These are phyloP conservation scores for Blastocystis hominis DNA, from an alignment of 352 stramenopile species.

Conservation along the genomic window DNA sequence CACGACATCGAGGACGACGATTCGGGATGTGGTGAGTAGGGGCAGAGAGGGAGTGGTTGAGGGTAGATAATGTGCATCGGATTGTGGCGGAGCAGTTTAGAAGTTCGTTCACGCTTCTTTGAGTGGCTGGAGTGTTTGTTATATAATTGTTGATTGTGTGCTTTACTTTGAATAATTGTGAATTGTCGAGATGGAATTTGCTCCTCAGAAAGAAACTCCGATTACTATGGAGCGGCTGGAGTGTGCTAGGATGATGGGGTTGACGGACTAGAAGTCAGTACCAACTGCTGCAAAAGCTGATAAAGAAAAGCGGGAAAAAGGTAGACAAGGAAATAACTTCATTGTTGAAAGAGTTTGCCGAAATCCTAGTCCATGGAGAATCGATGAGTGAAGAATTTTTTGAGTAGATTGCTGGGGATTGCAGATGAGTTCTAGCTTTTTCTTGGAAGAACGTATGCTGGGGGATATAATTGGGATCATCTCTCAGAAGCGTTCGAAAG, in stretches of 20 bases:
- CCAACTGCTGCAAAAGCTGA: not conserved
- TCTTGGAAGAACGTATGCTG: conserved; percentile 59
- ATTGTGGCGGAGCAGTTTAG: conserved; percentile 18
- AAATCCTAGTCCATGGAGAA: conserved; percentile 40
- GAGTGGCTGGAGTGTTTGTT: not conserved
- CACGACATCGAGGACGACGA: not conserved
- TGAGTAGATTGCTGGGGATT: conserved; percentile 16
- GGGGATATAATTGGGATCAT: conserved; percentile 55
- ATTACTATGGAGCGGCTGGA: not conserved
- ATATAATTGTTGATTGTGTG: not conserved
- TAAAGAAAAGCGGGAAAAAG: not conserved
- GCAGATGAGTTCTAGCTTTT: conserved; percentile 55
- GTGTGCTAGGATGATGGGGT: not conserved
- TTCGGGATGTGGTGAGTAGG: conserved; percentile 15
- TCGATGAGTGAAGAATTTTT: conserved; percentile 59
- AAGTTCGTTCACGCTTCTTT: conserved; percentile 1
- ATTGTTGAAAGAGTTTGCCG: conserved; percentile 42
- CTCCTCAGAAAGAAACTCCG: not conserved
- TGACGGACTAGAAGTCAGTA: not conserved
- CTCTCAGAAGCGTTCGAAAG: conserved; percentile 38
- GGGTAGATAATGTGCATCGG: conserved; percentile 13
- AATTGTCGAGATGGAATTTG: not conserved
- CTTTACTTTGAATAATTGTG: not conserved
- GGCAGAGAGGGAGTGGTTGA: not conserved
- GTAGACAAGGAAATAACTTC: conserved; percentile 26